Conservation (phyloP, 2,329 filamentous ascomycete species). For the Thermomyces lanuginosus region DNA sequence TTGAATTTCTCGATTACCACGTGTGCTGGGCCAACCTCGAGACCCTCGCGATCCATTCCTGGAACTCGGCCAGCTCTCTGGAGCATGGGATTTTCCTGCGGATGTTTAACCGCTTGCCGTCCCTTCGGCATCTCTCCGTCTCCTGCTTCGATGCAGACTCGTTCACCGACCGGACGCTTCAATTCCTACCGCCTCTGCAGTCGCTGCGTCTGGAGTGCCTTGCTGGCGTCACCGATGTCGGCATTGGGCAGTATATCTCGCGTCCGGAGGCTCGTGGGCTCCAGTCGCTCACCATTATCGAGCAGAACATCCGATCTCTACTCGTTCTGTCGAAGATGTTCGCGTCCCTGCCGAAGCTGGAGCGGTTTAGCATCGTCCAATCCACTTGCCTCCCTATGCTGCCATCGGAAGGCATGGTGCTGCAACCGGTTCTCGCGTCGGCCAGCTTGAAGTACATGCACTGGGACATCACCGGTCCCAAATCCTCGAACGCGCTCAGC, state of each 20-base stretch:
- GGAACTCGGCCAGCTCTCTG: constrained; percentile 28
- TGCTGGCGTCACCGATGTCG: constrained; percentile 39
- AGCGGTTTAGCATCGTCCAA: constrained; percentile 38
- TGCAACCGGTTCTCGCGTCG: constrained; percentile 35
- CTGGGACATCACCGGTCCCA: constrained; percentile 36
- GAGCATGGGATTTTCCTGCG: constrained; percentile 40
- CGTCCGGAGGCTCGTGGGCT: constrained; percentile 31
- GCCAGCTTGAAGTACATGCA: constrained; percentile 36
- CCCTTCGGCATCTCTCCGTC: constrained; percentile 37
- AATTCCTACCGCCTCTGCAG: constrained; percentile 35
- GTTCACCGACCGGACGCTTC: constrained; percentile 39
- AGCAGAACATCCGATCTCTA: constrained; percentile 37
- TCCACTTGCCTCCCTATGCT: constrained; percentile 31
- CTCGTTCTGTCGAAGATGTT: constrained; percentile 38
- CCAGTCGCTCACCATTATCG: constrained; percentile 34
- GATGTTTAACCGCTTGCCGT: constrained; percentile 36
- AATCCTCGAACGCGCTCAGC: constrained; percentile 20
- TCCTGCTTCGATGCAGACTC: constrained; percentile 38
- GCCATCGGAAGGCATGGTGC: constrained; percentile 25
- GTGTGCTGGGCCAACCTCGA: constrained; percentile 35
- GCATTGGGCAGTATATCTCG: constrained; percentile 35
- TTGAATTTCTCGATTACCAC: constrained; percentile 38
- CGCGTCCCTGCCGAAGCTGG: constrained; percentile 29
- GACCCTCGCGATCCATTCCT: constrained; percentile 37
- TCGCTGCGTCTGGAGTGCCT: constrained; percentile 41